Evolutionary conservation across 345 rosid species (phyloP), one percentile per base, ranked within the genome.

Genomic region (Eucalyptus tenuipes): DNA sequence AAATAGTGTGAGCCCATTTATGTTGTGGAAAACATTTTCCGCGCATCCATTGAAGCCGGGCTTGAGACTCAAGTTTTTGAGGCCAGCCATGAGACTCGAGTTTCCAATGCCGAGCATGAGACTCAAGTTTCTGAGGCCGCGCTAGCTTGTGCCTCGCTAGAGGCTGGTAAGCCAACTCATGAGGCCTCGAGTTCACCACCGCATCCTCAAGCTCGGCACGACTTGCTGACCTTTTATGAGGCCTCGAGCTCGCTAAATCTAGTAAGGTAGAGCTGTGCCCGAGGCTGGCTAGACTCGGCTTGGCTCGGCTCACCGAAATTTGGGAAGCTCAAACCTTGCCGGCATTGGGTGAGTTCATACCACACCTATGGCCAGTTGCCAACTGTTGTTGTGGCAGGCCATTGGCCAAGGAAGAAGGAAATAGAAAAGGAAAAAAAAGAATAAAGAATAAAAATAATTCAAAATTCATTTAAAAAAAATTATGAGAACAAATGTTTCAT

Each of bases 1-100:
- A 52, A 52, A 52, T 52, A 18, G 25, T 52, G 57, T 4, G 2
- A 52, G 22, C 5, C 24, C 4, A 52, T 52, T 52, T 52, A 18
- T 52, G 22, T 52, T 52, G 24, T 52, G 2, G 9, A 18, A 52
- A 52, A 52, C 25, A 18, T 18, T 52, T 52, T 52, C 7, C 22
- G 10, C 1, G 1, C 57, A 18, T 52, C 10, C 10, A 18, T 52
- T 9, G 2, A 52, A 24, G 10, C 57, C 0, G 5, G 5, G 57
- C 57, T 18, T 52, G 57, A 52, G 57, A 18, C 53, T 50, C 1
- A 8, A 50, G 53, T 50, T 50, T 50, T 1, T 0, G 8, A 50
- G 8, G 45, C 8, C 2, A 44, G 45, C 8, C 45, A 44, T 7
- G 45, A 44, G 45, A 44, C 12, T 45, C 12, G 48, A 45, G 48